These are phyloP conservation scores for Suillus hirtellus DNA, from an alignment of 768 basidiomycete species.

Conservation along the genomic window DNA sequence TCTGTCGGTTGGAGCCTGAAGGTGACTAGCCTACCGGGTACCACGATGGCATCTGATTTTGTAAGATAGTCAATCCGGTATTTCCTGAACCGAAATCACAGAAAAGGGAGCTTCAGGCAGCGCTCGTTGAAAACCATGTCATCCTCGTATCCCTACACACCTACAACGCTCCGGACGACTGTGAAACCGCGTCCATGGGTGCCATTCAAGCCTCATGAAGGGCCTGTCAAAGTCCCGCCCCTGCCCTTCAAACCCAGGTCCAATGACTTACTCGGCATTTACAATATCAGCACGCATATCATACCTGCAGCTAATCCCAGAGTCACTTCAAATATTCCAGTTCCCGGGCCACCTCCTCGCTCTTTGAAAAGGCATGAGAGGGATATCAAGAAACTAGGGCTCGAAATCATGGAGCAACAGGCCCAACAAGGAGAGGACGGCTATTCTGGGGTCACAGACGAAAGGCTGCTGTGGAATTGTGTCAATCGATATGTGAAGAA, in stretches of 20 bases:
- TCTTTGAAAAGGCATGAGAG: conserved; percentile 4
- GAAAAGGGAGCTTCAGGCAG: neutral
- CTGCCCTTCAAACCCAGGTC: conserved; percentile 23
- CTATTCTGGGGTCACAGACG: conserved; percentile 15
- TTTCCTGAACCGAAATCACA: neutral
- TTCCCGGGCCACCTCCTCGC: conserved; percentile 22
- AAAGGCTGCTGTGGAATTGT: conserved; percentile 61
- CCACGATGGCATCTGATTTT: neutral
- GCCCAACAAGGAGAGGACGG: conserved; percentile 15
- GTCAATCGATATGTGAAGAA: conserved; percentile 65
- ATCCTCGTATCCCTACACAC: conserved; percentile 23
- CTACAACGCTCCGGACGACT: conserved; percentile 19
- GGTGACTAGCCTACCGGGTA: too few species aligned
- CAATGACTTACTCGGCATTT: conserved; percentile 21
- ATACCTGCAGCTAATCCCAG: conserved; percentile 32
- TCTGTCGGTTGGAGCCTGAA: too few species aligned
- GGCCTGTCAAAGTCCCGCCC: conserved; percentile 10
- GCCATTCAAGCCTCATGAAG: conserved; percentile 19
- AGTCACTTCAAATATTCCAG: conserved; percentile 22
- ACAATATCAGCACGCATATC: conserved; percentile 31
- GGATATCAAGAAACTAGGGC: conserved; percentile 14
- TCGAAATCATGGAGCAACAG: conserved; percentile 23
- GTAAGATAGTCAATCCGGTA: neutral
- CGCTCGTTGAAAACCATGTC: neutral
- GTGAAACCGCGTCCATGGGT: conserved; percentile 25